Conservation (phyloP, 1,139 yeast species). For the Sugiyamaella xylanicola region DNA sequence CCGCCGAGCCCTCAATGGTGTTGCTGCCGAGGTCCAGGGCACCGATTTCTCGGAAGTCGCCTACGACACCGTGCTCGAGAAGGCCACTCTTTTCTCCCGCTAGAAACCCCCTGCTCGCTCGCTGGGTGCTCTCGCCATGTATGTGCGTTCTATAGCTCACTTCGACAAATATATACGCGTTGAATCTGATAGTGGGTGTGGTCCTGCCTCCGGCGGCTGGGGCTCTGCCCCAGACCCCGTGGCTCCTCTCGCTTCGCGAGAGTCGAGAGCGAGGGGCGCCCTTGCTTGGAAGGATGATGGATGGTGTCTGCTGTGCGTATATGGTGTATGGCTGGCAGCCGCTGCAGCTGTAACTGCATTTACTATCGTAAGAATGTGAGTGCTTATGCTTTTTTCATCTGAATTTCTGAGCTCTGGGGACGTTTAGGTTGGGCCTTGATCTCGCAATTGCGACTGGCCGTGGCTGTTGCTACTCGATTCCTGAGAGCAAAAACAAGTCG, state of each 20-base stretch:
- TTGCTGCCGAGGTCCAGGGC: slow-evolving; percentile 93
- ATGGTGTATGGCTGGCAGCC: too few species aligned
- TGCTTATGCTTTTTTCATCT: too few species aligned
- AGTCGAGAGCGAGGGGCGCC: neutral
- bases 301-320: too few species aligned
- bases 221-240: slow-evolving; percentile 9
- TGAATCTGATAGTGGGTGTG: too few species aligned
- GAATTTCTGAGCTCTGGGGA: too few species aligned
- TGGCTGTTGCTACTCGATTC: too few species aligned
- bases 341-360: too few species aligned
- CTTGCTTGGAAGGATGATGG: too few species aligned
- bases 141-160: neutral
- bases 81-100: slow-evolving; percentile 73
- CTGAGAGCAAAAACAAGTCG: too few species aligned
- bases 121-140: slow-evolving; percentile 6
- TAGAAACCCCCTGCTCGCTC: slow-evolving; percentile 40
- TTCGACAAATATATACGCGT: neutral
- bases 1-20: slow-evolving; percentile 96
- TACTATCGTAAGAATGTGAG: too few species aligned
- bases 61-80: slow-evolving; percentile 88
- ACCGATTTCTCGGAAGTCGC: slow-evolving; percentile 97
- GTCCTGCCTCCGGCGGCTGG: slow-evolving; percentile 7
- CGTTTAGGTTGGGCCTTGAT: too few species aligned
- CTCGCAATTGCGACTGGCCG: too few species aligned
- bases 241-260: slow-evolving; percentile 1